Evolutionary conservation across 177 flowering plant species (phyloP).

Genomic region (Vitis hybrid): DNA sequence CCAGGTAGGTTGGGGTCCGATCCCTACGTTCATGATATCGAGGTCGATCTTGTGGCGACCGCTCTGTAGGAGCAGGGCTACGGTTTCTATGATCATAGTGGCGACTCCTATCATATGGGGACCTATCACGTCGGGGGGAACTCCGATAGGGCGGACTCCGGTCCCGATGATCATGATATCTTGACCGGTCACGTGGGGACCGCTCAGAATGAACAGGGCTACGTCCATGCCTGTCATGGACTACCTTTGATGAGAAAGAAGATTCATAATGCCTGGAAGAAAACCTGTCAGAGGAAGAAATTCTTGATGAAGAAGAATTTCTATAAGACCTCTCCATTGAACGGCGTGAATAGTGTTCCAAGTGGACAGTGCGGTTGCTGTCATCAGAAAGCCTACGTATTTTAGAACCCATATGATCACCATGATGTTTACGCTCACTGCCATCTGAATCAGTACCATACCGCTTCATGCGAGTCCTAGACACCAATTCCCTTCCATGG

Average conservation of each 20-base stretch:
- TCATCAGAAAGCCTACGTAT: constrained; percentile 69
- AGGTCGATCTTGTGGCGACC: constrained; percentile 52
- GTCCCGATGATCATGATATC: constrained; percentile 45
- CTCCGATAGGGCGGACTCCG: constrained; percentile 42
- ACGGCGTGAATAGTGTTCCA: constrained; percentile 49
- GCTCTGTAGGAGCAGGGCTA: constrained; percentile 42
- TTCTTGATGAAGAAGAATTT: constrained; percentile 52
- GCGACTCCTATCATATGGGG: constrained; percentile 47
- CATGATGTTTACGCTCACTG: constrained; percentile 52
- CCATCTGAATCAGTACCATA: constrained; percentile 51
- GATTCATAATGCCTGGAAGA: constrained; percentile 58
- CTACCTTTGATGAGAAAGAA: constrained; percentile 51
- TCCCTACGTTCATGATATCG: constrained; percentile 48
- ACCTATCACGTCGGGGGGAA: constrained; percentile 28
- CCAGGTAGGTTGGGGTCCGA: constrained; percentile 38
- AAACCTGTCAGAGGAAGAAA: constrained; percentile 50
- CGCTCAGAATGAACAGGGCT: constrained; percentile 55
- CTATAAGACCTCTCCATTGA: constrained; percentile 58
- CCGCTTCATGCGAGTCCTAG: constrained; percentile 60
- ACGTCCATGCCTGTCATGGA: constrained; percentile 56
- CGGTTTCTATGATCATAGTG: constrained; percentile 47
- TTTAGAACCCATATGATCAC: constrained; percentile 55
- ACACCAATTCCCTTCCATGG: constrained; percentile 47
- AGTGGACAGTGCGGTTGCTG: constrained; percentile 32
- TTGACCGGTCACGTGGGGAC: constrained; percentile 52